A percentile compares a stretch with the other conserved stretches of the same genome.
Evolutionary conservation across 768 basidiomycete genomes (phyloP).

Genomic region (Suillus tomentosus): DNA sequence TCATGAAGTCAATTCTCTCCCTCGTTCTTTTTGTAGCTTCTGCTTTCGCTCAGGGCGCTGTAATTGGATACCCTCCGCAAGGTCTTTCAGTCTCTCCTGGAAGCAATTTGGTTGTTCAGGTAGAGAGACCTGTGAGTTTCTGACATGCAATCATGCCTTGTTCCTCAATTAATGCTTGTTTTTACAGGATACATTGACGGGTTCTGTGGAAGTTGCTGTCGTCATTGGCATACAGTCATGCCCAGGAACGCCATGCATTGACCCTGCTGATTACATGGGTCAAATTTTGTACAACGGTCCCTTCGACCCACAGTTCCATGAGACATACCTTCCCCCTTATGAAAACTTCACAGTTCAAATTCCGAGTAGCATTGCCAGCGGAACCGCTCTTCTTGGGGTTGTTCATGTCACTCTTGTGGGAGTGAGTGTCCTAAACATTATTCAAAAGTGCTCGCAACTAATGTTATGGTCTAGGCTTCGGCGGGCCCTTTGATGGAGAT

Average conservation of each 20-base stretch:
- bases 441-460: neutral
- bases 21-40: slow-evolving; percentile 33
- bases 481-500: slow-evolving; percentile 32
- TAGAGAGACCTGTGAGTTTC: slow-evolving; percentile 49
- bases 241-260: slow-evolving; percentile 24
- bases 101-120: slow-evolving; percentile 41
- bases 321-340: slow-evolving; percentile 37
- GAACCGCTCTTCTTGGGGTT: slow-evolving; percentile 39
- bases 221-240: slow-evolving; percentile 48
- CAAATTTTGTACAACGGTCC: slow-evolving; percentile 49
- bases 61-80: slow-evolving; percentile 43
- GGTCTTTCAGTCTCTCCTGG: slow-evolving; percentile 41
- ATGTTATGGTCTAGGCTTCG: slow-evolving; percentile 31
- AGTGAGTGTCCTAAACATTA: slow-evolving; percentile 30
- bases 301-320: slow-evolving; percentile 40
- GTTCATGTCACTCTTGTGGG: slow-evolving; percentile 42
- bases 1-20: slow-evolving; percentile 16
- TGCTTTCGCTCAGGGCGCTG: slow-evolving; percentile 43
- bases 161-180: neutral
- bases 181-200: slow-evolving; percentile 37
- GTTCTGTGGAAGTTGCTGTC: slow-evolving; percentile 46
- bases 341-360: slow-evolving; percentile 48
- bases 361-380: slow-evolving; percentile 30
- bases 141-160: neutral
- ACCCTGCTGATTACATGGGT: slow-evolving; percentile 38